Base-by-base conservation (phyloP, 768 basidiomycete genomes). In the Pulveroboletus frians region DNA sequence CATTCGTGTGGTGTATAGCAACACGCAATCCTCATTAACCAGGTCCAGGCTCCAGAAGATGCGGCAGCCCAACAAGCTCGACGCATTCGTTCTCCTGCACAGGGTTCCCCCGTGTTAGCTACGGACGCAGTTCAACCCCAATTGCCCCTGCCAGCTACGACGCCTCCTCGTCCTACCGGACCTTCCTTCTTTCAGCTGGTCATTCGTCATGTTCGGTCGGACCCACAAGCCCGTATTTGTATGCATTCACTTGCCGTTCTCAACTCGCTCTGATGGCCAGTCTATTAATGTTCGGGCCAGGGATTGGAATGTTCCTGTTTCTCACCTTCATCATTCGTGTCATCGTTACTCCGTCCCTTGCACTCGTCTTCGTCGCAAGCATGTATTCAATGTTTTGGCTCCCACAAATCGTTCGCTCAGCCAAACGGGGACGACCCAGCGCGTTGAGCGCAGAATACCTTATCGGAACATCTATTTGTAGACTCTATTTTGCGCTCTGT, bases 301-400 rank as follows among this genome's bases (percentile, higher is more conserved):
- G 85, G 83, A 64, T 87, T 29, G 71, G 78, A 8, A 68, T 88
- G 54, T 80, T 85, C 53, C 62, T 90, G 38, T 83, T 83, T 48
- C 67, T 92, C 49, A 79, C 85, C 11, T 68, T 88, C 49, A 76
- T 92, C 48, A 79, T 92, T 55, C 82, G 87, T 31, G 76, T 92
- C 42, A 81, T 90, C 45, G 58, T 88, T 58, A 80, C 81, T 18
- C 79, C 85, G 2, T 76, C 78, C 0, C 70, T 89, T 38, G 77
- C 84, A 8, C 72, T 88, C 57, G 54, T 84, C 15, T 81, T 87
- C 54, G 76, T 93, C 30, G 78, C 73, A 9, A 63, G 72, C 23
- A 76, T 89, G 48, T 92, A 94, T 66, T 85, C 84, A 6, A 76
- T 76, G 51, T 83, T 93, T 59, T 96, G 92, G 92, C 56, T 85